phyloP scores from a whole-genome alignment of 192 early-diverging fungal genomes.

The Endogone sp. region DNA sequence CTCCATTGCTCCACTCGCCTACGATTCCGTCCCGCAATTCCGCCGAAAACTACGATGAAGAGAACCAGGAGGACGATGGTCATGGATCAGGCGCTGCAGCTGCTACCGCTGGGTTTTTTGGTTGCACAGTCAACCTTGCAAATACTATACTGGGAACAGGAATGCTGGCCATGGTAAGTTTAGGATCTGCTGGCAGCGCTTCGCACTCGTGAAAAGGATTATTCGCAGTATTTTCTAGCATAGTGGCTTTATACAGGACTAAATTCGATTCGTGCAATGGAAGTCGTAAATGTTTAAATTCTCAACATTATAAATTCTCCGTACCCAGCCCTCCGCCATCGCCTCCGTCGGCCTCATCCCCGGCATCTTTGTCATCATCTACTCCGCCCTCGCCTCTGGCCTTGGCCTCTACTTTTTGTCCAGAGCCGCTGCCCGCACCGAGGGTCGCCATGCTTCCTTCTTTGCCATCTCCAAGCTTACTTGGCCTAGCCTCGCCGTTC shows the following conservation, averaged over 20 bases:
- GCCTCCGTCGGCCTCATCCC: constrained; percentile 78
- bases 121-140: constrained; percentile 78
- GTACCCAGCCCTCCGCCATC: constrained; percentile 78
- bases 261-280: no score
- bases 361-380: constrained; percentile 76
- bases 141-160: constrained; percentile 98
- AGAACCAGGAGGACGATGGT: neutral
- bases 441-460: constrained; percentile 82
- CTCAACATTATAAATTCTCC: no score
- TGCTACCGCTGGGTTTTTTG: constrained; percentile 56
- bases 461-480: constrained; percentile 89
- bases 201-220: no score
- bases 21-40: neutral
- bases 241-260: no score
- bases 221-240: no score
- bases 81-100: neutral
- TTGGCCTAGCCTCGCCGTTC: constrained; percentile 82
- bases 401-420: constrained; percentile 87
- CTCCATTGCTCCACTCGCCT: neutral
- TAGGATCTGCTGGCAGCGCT: neutral
- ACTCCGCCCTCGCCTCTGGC: constrained; percentile 69
- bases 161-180: constrained; percentile 91
- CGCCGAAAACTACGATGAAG: neutral
- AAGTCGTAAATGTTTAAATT: no score
- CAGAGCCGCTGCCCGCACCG: constrained; percentile 66